phyloP scores from a whole-genome alignment of 495 filamentous ascomycete genomes.

The Xylaria intraflava region DNA sequence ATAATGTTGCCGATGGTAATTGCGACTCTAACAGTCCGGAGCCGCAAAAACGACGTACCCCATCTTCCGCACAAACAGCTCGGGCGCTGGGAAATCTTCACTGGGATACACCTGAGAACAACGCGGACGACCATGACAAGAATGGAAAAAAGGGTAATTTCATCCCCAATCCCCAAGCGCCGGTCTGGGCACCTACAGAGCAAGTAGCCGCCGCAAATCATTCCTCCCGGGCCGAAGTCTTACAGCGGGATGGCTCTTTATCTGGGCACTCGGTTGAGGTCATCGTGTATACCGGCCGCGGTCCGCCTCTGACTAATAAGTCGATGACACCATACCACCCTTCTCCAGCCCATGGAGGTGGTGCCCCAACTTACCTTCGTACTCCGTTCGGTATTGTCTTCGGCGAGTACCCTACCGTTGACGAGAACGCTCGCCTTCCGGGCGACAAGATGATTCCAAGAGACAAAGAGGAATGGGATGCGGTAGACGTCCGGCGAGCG shows the following conservation, averaged over 20 bases:
- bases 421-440: slow-evolving; percentile 5
- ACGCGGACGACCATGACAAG: neutral
- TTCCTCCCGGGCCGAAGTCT: neutral
- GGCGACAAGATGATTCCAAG: slow-evolving; percentile 10
- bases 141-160: neutral
- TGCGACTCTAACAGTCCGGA: slow-evolving; percentile 1
- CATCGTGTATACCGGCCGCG: slow-evolving; percentile 6
- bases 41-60: neutral
- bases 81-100: too few relatives aligned
- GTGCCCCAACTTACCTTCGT: neutral
- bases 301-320: neutral
- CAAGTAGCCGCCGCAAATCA: neutral
- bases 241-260: neutral
- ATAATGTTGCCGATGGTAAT: slow-evolving; percentile 4
- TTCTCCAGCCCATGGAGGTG: neutral
- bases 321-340: slow-evolving; percentile 3
- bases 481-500: slow-evolving; percentile 10
- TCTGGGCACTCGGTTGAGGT: slow-evolving; percentile 6
- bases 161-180: slow-evolving; percentile 8
- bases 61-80: too few relatives aligned
- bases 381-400: slow-evolving; percentile 8
- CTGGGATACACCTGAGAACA: too few relatives aligned
- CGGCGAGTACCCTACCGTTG: slow-evolving; percentile 7
- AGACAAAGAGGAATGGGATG: slow-evolving; percentile 10
- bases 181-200: slow-evolving; percentile 4